Base-by-base conservation (phyloP, 306 rosid genomes). In the Cicer cuneatum region DNA sequence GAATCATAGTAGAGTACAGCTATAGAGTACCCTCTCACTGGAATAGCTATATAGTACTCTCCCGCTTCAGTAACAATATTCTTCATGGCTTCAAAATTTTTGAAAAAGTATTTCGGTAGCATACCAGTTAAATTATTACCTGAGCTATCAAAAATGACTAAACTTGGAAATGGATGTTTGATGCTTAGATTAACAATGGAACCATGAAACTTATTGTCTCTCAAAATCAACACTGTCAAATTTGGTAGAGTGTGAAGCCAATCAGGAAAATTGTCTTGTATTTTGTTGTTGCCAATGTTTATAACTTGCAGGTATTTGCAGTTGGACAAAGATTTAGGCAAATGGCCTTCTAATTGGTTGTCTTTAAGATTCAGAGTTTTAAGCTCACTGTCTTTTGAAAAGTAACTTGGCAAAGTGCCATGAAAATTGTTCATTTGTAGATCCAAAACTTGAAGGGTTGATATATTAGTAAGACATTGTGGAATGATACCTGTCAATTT, bases 171-270 rank as follows among this genome's bases (percentile, higher is more conserved):
- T 5, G 69, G 24, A 24, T 33, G 0, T 0, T 14, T 56, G 52
- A 56, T 10, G 0, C 29, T 68, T 6, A 49, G 39, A 37, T 10
- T 7, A 0, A 5, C 8, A n/a, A 87, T 77, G 5, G 18, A 13
- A 35, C 92, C 89, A 7, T 75, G 6, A 5, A 85, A 79, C 54
- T 29, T 84, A 8, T 83, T 88, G 16, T 52, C 75, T 24, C 74
- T 37, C 38, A 87, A 69, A 62, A 80, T 52, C 46, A 87, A 45
- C 47, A 81, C 71, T 16, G 10, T 40, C 13, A 87, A 76, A 7
- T 15, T 0, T 7, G 66, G 56, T 1, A 83, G 75, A 3, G 65
- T 24, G 2, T 57, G 80, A 60, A 87, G 66, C 89, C 86, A 83
- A 12, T 33, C 0, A 7, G 84, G 89, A 75, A 83, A 87, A 7